Evolutionary conservation across 768 basidiomycete species (phyloP), one percentile per base, ranked within the genome.

Genomic region (Lentinus tigrinus): DNA sequence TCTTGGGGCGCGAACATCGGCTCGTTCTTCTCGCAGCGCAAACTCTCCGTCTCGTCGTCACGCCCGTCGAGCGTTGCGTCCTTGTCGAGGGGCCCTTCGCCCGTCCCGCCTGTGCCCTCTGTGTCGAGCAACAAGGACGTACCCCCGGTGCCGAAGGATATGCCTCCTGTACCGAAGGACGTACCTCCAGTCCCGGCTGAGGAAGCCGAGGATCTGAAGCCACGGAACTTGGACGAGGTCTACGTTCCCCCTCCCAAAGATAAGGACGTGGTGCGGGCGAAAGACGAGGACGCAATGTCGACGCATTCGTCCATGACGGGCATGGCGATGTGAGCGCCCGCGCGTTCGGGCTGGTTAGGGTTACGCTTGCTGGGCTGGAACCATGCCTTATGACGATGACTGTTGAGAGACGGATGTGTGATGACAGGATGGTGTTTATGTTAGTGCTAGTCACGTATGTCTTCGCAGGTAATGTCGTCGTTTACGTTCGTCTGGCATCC

Each of bases 1-100:
- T 65, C 75, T 16, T 75, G 81, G 69, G 79, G 81, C 44, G 69
- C 73, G 9, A 77, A 78, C 42, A 73, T 84, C 56, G 78, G 82
- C 14, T 78, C 81, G 14, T 76, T 83, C 64, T 74, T 81, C 69
- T 69, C 78, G 36, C 73, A 56, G 52, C 72, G 78, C 13, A 63
- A 77, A 7, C 72, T 79, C 60, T 74, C 38, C 9, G 51, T 52
- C 23, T 52, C 51, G n/a, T 52, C 79, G 39, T 56, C 58, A 24
- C 57, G 60, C 11, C 47, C 56, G n/a, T 47, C 51, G 26, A 61
- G 63, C 13, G 40, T 58, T 7, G 42, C 49, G n/a, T 37, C 53
- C 14, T 50, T 57, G 16, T 58, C 64, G 3, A 55, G 64, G 0
- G 63, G 59, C 2, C 27, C 62, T 17, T 65, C 65, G 13, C 65